Conservation (phyloP, 192 early-diverging fungal genomes). For the Coemansia sp. region DNA sequence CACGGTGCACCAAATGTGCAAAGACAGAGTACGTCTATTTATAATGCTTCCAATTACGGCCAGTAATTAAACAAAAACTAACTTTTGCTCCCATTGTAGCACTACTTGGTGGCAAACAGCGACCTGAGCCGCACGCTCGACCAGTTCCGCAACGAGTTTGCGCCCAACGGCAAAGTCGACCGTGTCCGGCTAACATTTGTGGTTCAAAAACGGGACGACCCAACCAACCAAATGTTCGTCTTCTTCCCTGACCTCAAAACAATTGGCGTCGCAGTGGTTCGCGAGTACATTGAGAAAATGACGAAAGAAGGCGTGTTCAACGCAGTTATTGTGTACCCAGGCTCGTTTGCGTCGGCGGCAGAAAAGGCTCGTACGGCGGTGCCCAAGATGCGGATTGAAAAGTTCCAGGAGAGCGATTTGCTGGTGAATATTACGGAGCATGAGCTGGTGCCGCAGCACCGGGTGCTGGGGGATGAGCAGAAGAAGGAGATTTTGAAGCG, state of each 20-base stretch:
- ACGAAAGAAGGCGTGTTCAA: conserved; percentile 74
- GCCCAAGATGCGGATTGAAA: conserved; percentile 59
- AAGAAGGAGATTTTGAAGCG: conserved; percentile 85
- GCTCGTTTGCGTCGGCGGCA: conserved; percentile 80
- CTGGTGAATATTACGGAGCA: conserved; percentile 98
- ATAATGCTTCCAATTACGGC: not conserved
- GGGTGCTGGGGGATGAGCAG: conserved; percentile 79
- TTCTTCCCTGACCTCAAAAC: conserved; percentile 89
- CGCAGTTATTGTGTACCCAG: conserved; percentile 85
- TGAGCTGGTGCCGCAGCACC: conserved; percentile 91
- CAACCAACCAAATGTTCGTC: conserved; percentile 80
- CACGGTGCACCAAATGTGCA: conserved; percentile 87
- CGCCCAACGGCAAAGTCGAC: conserved; percentile 71
- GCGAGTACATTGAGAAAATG: conserved; percentile 80
- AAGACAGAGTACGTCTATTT: conserved; percentile 62
- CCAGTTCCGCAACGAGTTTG: conserved; percentile 69
- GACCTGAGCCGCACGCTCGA: conserved; percentile 85
- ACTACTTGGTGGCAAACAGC: conserved; percentile 75
- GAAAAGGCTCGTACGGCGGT: conserved; percentile 57
- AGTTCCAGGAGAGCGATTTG: conserved; percentile 88
- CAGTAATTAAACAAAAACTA: not conserved
- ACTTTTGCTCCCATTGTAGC: conserved; percentile 34
- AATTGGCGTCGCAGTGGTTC: conserved; percentile 88
- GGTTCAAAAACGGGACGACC: conserved; percentile 78
- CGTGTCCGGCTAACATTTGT: conserved; percentile 79